These are phyloP conservation scores for Coprinopsis strossmayeri DNA, from an alignment of 768 basidiomycete genomes.

Conservation along the genomic window DNA sequence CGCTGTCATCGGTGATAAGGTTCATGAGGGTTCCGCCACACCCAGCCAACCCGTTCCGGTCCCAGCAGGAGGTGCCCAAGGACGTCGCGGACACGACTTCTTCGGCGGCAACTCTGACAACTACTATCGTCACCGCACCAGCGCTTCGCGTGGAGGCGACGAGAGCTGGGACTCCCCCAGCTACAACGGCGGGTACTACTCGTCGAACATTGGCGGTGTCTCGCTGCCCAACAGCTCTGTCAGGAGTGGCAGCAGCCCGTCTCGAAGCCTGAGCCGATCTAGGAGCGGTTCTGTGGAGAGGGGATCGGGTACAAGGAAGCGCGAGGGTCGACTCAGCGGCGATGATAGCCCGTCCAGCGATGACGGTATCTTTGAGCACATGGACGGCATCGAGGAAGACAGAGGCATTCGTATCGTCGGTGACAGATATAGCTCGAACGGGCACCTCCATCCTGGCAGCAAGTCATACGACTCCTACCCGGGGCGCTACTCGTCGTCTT, in stretches of 20 bases:
- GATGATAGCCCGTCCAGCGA: slow-evolving; percentile 17
- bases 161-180: slow-evolving; percentile 4
- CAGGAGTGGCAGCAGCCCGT: slow-evolving; percentile 5
- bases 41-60: slow-evolving; percentile 43
- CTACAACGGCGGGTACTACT: not conserved
- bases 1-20: slow-evolving; percentile 1
- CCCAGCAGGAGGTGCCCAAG: slow-evolving; percentile 28
- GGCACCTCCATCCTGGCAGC: slow-evolving; percentile 14
- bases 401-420: slow-evolving; percentile 20
- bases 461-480: slow-evolving; percentile 12
- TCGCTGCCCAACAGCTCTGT: slow-evolving; percentile 10
- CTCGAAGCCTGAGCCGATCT: slow-evolving; percentile 5
- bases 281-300: slow-evolving; percentile 4
- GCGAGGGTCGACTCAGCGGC: not conserved
- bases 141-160: not conserved
- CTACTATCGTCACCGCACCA: not conserved
- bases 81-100: slow-evolving; percentile 8
- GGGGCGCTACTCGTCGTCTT: slow-evolving; percentile 5
- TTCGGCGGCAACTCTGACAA: not conserved
- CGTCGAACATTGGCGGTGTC: slow-evolving; percentile 1
- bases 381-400: slow-evolving; percentile 21
- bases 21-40: slow-evolving; percentile 27
- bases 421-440: slow-evolving; percentile 12
- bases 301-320: not conserved
- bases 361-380: slow-evolving; percentile 22